A percentile compares a stretch with the other conserved stretches of the same genome.
These are phyloP conservation scores for Hura crepitans DNA, from an alignment of 441 rosid species.

Conservation along the genomic window DNA sequence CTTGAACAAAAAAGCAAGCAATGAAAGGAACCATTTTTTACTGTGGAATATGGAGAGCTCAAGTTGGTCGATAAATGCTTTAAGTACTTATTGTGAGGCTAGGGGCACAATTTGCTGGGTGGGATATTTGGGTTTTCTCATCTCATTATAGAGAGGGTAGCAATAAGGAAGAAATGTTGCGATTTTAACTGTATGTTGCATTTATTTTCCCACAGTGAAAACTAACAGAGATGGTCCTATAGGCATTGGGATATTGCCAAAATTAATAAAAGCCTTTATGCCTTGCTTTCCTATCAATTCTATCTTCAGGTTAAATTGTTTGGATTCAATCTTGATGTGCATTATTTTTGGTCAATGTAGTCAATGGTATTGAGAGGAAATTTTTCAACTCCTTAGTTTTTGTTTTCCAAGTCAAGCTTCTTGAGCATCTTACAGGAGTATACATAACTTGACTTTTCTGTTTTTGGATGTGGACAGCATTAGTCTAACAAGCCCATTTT, in stretches of 20 bases:
- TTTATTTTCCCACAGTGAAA: neutral
- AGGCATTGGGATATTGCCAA: neutral
- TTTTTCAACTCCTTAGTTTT: constrained; percentile 1
- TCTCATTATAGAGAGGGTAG: neutral
- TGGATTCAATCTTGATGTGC: neutral
- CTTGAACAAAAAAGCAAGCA: neutral
- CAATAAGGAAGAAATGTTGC: neutral
- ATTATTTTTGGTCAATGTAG: neutral
- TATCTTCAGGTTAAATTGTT: neutral
- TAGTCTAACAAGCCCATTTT: constrained; percentile 21
- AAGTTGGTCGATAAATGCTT: neutral
- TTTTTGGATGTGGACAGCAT: constrained; percentile 9
- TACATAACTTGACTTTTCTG: constrained; percentile 11
- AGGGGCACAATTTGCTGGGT: neutral
- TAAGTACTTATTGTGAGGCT: neutral
- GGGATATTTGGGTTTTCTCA: neutral
- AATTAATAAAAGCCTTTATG: neutral
- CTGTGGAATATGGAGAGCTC: neutral
- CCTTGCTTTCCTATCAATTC: neutral
- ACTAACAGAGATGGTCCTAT: neutral
- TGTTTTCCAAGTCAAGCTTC: neutral
- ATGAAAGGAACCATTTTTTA: neutral
- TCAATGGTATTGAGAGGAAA: neutral
- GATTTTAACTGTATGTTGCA: neutral
- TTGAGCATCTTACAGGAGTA: neutral